Conservation (phyloP, 306 rosid genomes). For the Benincasa hispida region DNA sequence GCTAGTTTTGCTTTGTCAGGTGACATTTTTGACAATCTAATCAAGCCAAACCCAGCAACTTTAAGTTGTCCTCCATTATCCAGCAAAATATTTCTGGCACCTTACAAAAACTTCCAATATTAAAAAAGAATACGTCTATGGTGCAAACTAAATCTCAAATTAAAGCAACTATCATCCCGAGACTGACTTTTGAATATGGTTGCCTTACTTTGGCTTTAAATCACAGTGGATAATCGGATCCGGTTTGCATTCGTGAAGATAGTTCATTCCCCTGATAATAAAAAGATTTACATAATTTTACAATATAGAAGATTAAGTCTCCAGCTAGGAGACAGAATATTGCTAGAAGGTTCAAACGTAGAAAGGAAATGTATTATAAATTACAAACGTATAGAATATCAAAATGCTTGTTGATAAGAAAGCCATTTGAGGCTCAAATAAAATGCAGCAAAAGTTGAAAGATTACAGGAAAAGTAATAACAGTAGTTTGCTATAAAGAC, state of each 20-base stretch:
- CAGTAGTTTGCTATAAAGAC: background rate
- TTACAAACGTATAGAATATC: background rate
- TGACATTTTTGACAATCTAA: slow-evolving; percentile 49
- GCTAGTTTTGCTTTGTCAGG: slow-evolving; percentile 55
- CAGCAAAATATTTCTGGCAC: slow-evolving; percentile 99
- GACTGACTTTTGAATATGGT: slow-evolving; percentile 43
- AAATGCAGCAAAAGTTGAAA: background rate
- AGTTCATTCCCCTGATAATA: slow-evolving; percentile 93
- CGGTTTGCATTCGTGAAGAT: slow-evolving; percentile 98
- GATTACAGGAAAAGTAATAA: background rate
- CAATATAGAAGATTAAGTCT: slow-evolving; percentile 6
- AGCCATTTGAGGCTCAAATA: background rate
- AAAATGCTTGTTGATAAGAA: background rate
- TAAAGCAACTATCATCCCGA: slow-evolving; percentile 11
- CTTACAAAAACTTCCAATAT: slow-evolving; percentile 79
- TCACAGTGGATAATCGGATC: slow-evolving; percentile 93
- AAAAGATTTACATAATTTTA: slow-evolving; percentile 17
- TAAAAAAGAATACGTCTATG: slow-evolving; percentile 48
- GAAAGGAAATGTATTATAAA: background rate
- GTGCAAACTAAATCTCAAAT: slow-evolving; percentile 20
- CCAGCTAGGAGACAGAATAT: background rate
- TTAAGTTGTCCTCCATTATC: slow-evolving; percentile 92
- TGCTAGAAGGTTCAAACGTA: background rate
- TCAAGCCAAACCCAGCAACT: slow-evolving; percentile 83
- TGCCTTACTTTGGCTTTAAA: slow-evolving; percentile 95